phyloP scores from a whole-genome alignment of 352 stramenopile species.

The Globisporangium canariense region DNA sequence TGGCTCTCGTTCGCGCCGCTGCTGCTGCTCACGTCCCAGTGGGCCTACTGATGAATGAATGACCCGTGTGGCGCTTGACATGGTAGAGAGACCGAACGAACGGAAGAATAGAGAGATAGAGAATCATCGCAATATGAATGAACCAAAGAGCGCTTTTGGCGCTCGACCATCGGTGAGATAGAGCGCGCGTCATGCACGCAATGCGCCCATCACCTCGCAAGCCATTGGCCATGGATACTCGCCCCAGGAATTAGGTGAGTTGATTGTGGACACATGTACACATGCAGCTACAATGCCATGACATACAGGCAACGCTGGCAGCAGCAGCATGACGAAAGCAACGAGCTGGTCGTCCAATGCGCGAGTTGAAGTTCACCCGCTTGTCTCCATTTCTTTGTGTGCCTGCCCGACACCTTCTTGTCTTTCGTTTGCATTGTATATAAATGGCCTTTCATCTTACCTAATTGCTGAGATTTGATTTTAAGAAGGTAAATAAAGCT shows the following conservation, averaged over 20 bases:
- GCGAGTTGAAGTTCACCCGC: no score
- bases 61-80: neutral
- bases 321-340: no score
- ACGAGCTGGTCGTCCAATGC: no score
- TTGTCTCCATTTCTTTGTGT: no score
- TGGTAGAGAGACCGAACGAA: neutral
- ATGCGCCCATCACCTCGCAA: no score
- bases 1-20: constrained; percentile 83
- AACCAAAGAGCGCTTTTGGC: neutral
- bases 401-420: no score
- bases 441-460: neutral
- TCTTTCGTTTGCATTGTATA: neutral
- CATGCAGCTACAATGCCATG: no score
- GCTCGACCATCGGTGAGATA: neutral
- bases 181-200: neutral
- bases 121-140: neutral
- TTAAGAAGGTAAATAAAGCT: neutral
- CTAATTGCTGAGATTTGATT: neutral
- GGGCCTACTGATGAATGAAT: constrained; percentile 51
- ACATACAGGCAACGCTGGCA: no score
- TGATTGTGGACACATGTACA: no score
- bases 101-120: neutral
- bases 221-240: no score
- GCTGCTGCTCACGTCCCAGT: constrained; percentile 74
- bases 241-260: no score